Conservation (phyloP, 371 early-diverging fungal genomes). For the Paramicrosporidium saccamoebae region DNA sequence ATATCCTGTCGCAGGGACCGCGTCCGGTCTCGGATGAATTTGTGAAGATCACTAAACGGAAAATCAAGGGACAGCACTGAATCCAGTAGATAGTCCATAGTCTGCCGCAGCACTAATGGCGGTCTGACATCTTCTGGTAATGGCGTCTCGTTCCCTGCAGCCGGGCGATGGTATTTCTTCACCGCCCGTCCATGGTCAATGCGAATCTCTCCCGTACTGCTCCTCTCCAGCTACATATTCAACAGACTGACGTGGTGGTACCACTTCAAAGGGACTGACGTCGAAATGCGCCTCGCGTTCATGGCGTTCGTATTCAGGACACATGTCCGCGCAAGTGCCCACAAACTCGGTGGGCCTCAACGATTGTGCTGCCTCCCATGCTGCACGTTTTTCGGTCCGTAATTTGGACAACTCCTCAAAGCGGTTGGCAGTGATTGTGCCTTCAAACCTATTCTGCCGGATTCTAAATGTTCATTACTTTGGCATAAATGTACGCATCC, state of each 20-base stretch:
- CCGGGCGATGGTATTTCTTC: slow-evolving; percentile 48
- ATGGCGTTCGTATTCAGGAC: slow-evolving; percentile 57
- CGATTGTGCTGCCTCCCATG: no score
- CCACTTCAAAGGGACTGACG: slow-evolving; percentile 32
- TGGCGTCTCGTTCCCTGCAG: slow-evolving; percentile 54
- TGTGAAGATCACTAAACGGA: slow-evolving; percentile 22
- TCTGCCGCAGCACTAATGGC: slow-evolving; percentile 15
- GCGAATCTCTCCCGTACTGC: slow-evolving; percentile 6
- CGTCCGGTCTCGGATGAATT: slow-evolving; percentile 57
- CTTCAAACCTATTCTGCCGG: no score
- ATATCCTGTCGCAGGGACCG: slow-evolving; percentile 56
- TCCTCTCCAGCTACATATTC: slow-evolving; percentile 10
- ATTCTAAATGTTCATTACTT: no score
- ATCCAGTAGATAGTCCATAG: slow-evolving; percentile 39
- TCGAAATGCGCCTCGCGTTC: slow-evolving; percentile 41
- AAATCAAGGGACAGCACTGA: slow-evolving; percentile 13
- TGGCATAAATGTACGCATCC: no score
- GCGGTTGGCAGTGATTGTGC: no score
- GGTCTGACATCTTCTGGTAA: slow-evolving; percentile 68
- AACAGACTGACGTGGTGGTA: slow-evolving; percentile 3
- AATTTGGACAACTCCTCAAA: no score
- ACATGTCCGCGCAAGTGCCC: slow-evolving; percentile 54
- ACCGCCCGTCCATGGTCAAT: slow-evolving; percentile 29
- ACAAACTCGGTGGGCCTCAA: slow-evolving; percentile 23
- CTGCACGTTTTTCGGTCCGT: no score